Evolutionary conservation across 75 land plant genomes (phyloP).

Genomic region (Pinus albicaulis): DNA sequence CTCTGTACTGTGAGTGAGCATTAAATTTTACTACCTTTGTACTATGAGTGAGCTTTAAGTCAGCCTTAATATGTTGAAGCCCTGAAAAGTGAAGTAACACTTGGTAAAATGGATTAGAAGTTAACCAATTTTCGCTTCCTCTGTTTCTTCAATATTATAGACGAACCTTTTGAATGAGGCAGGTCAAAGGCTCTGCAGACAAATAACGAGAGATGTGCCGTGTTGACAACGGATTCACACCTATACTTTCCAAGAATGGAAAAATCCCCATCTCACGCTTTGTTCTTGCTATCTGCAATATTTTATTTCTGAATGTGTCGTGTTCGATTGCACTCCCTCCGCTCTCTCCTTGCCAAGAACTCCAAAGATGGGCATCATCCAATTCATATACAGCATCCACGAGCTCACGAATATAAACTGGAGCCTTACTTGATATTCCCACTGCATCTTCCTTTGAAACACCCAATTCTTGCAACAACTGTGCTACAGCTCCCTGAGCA

Average conservation of each 20-base stretch:
- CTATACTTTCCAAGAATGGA: conserved; percentile 64
- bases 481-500: conserved; percentile 26
- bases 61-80: neutral
- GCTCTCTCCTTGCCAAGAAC: conserved; percentile 20
- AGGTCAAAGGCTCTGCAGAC: conserved; percentile 23
- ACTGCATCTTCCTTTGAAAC: conserved; percentile 26
- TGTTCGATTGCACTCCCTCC: neutral
- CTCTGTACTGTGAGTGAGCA: neutral
- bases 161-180: conserved; percentile 46
- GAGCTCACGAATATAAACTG: conserved; percentile 29
- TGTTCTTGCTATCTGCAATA: conserved; percentile 41
- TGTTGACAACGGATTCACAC: conserved; percentile 35
- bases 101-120: neutral
- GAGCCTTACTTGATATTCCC: conserved; percentile 27
- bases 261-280: conserved; percentile 47
- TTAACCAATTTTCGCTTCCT: neutral
- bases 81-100: neutral
- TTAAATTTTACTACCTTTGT: neutral
- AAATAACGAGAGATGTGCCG: conserved; percentile 39
- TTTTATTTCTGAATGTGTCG: conserved; percentile 34
- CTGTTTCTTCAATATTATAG: neutral
- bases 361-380: conserved; percentile 51
- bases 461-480: conserved; percentile 31
- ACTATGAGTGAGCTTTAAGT: neutral
- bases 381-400: conserved; percentile 37